Percentiles rank a stretch among this genome's conserved stretches.
phyloP scores from a whole-genome alignment of 2,329 filamentous ascomycete species.

The Atkinsonella hypoxylon region DNA sequence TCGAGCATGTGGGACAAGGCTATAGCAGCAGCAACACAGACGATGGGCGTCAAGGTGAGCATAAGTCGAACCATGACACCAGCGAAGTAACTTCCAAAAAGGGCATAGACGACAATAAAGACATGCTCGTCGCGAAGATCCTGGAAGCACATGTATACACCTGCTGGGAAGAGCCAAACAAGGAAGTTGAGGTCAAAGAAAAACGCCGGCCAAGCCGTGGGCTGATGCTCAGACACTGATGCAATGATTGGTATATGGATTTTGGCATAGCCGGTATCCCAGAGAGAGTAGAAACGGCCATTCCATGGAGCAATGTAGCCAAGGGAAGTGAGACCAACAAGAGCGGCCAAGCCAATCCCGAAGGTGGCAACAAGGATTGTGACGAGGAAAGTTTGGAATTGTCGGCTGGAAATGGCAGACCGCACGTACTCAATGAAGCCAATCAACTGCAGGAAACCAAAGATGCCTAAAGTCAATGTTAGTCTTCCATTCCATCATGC shows the following conservation, averaged over 20 bases:
- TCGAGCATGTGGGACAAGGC: constrained; percentile 81
- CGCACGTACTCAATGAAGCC: constrained; percentile 87
- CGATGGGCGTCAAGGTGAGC: constrained; percentile 91
- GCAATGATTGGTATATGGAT: constrained; percentile 99
- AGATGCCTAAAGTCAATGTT: constrained; percentile 54
- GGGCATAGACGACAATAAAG: constrained; percentile 93
- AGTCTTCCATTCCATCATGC: constrained; percentile 8
- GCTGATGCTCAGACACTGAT: constrained; percentile 98
- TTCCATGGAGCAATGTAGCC: constrained; percentile 96
- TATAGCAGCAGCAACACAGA: constrained; percentile 87
- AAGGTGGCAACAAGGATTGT: constrained; percentile 66
- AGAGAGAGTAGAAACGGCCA: constrained; percentile 97
- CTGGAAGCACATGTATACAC: constrained; percentile 97
- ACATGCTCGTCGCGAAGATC: constrained; percentile 91
- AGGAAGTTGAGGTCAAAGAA: constrained; percentile 98
- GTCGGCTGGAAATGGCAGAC: constrained; percentile 76
- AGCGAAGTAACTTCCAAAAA: constrained; percentile 94
- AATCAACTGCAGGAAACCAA: constrained; percentile 87
- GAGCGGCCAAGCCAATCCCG: constrained; percentile 55
- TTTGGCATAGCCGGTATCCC: constrained; percentile 98
- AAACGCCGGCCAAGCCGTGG: constrained; percentile 96
- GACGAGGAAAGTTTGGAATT: constrained; percentile 84
- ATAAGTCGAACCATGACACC: constrained; percentile 99
- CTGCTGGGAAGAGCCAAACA: constrained; percentile 98
- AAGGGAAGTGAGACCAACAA: constrained; percentile 78